Evolutionary conservation across 139 green algal genomes (phyloP).

Genomic region (Chlorella vulgaris): DNA sequence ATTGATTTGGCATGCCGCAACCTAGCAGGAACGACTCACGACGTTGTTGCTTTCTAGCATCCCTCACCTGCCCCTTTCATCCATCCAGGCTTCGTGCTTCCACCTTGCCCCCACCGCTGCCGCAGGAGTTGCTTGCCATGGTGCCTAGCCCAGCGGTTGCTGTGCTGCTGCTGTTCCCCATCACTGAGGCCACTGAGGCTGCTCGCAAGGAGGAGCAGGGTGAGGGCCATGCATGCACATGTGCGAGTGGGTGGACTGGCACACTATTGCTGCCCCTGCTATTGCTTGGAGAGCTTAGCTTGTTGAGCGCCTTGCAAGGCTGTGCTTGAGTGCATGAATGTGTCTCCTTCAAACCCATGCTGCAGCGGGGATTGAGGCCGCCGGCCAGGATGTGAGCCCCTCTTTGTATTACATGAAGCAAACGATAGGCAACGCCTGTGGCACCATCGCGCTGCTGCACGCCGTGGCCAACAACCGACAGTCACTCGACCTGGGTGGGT

Average conservation of each 20-base stretch:
- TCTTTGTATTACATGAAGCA: constrained; percentile 92
- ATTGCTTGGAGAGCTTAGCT: background rate
- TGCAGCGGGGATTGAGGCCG: constrained; percentile 8
- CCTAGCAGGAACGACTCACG: too few species aligned
- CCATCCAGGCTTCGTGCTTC: background rate
- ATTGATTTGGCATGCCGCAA: too few species aligned
- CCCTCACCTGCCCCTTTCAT: too few species aligned
- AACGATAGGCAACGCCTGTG: constrained; percentile 95
- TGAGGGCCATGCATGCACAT: background rate
- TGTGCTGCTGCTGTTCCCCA: constrained; percentile 88
- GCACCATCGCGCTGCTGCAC: constrained; percentile 93
- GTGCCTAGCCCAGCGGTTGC: constrained; percentile 83
- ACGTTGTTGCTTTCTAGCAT: too few species aligned
- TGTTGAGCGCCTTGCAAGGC: background rate
- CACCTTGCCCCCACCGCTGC: background rate
- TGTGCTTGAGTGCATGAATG: constrained; percentile 46
- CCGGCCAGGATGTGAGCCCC: constrained; percentile 21
- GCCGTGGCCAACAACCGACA: constrained; percentile 42
- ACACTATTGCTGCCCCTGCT: background rate
- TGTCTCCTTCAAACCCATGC: too few species aligned
- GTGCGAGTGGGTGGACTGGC: background rate
- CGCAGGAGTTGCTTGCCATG: constrained; percentile 87
- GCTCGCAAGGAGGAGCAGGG: constrained; percentile 42
- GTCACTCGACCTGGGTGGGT: constrained; percentile 16
- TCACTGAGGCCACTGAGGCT: constrained; percentile 71